Evolutionary conservation across 108 stramenopile species (phyloP), one percentile per base, ranked within the genome.

Genomic region (Cyclotella sp.): DNA sequence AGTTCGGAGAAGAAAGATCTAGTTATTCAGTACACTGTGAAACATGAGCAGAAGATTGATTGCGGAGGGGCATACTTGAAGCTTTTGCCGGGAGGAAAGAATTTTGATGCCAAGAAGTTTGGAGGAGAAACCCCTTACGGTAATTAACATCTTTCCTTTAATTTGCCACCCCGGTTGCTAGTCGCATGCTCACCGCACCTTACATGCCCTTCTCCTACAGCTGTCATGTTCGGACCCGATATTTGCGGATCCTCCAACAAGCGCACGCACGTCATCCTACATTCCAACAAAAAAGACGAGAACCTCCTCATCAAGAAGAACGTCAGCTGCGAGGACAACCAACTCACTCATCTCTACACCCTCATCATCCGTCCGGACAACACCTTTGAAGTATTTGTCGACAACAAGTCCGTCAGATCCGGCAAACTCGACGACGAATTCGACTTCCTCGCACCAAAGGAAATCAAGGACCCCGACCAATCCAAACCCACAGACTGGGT

Each of bases 41-140:
- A 98, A 88, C 97, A 98, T 76, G 99, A 99, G 84, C 96, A 98
- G 82, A 90, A 95, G 52, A 79, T 98, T 63, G 96, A 97, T 75
- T 99, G 99, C 79, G 99, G 98, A 30, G 99, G 99, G 68, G 98
- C 98, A 41, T 99, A 99, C 96, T 95, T 99, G 87, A 99, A 99
- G 84, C 89, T 98, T 57, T 73, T 97, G n/a, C 89, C 91, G 19
- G 91, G 91, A 22, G 93, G 90, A 19, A 70, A 82, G 40, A 82
- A 82, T 11, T 93, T 97, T 69, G 89, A 94, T 62, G 51, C 92
- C 21, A 85, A 71, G 62, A 88, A 82, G 26, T 99, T 99, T 87
- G 98, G 98, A 29, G 99, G 99, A 4, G 98, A 99, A 54, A 97
- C 98, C 12, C 96, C 95, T 11, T 99, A 99, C 77, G 87, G 30